Conservation (phyloP, 805 yeast species). For the Saccharomycopsis fermentans region DNA sequence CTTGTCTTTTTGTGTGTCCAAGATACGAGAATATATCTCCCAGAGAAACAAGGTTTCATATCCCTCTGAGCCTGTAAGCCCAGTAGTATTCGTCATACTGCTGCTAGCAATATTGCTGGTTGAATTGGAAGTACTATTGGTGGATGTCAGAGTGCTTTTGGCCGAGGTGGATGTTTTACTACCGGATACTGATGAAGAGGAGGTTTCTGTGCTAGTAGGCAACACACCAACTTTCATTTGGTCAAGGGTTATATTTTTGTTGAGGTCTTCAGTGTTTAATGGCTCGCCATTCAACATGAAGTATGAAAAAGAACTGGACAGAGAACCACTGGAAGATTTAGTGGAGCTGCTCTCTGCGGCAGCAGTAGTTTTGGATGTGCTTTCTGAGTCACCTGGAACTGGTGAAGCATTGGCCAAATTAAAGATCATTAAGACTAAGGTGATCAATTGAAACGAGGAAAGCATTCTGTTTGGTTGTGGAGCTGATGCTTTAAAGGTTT, state of each 20-base stretch:
- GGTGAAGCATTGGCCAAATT: neutral
- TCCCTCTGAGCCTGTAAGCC: neutral
- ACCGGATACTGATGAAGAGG: too few relatives aligned
- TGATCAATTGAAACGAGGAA: neutral
- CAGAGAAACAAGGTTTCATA: neutral
- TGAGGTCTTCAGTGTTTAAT: neutral
- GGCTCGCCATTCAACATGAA: neutral
- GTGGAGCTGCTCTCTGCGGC: neutral
- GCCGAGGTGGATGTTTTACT: neutral
- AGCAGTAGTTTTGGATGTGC: neutral
- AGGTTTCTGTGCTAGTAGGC: too few relatives aligned
- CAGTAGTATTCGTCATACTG: too few relatives aligned
- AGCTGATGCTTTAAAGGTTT: too few relatives aligned
- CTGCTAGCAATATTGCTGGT: too few relatives aligned
- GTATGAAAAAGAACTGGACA: neutral
- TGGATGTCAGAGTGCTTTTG: neutral
- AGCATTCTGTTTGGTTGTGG: neutral
- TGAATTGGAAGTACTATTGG: neutral
- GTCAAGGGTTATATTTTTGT: neutral
- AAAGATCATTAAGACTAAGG: neutral
- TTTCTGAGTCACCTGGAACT: neutral
- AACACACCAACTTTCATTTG: neutral
- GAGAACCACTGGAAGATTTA: neutral
- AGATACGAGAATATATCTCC: neutral
- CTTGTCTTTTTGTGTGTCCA: neutral